phyloP scores from a whole-genome alignment of 257 asterid species.

The Anisodus tanguticus region DNA sequence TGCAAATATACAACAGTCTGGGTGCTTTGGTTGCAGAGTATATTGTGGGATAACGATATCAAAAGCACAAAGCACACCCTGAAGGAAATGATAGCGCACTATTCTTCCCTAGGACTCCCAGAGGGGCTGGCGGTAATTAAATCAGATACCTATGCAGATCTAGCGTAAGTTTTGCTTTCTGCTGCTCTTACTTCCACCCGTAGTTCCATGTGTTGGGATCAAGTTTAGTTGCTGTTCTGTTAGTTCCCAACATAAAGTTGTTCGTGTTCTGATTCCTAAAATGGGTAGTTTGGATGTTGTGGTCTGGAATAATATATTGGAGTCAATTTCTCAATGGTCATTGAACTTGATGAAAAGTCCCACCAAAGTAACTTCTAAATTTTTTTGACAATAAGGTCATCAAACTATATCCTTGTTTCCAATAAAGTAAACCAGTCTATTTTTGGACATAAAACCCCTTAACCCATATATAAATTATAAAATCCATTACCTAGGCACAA shows the following conservation, averaged over 20 bases:
- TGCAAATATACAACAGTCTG: conserved; percentile 29
- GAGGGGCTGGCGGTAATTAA: conserved; percentile 80
- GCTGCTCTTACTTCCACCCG: neutral
- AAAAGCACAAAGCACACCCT: conserved; percentile 85
- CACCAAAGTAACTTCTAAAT: no score
- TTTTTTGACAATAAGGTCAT: no score
- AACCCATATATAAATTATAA: no score
- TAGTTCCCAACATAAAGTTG: neutral
- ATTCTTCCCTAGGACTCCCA: conserved; percentile 73
- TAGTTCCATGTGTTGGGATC: neutral
- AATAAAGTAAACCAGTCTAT: no score
- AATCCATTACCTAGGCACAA: no score
- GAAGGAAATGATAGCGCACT: conserved; percentile 83
- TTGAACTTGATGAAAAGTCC: no score
- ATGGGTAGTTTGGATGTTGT: neutral
- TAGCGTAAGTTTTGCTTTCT: conserved; percentile 69
- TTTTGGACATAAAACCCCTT: no score
- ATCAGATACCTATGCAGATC: conserved; percentile 70
- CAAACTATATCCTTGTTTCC: no score
- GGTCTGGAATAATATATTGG: no score
- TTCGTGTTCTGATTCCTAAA: neutral
- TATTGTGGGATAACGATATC: conserved; percentile 89
- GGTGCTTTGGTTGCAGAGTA: conserved; percentile 61
- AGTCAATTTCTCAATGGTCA: no score
- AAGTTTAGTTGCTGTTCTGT: neutral